These are phyloP conservation scores for Gracilaria vermiculophylla DNA, from an alignment of 23 red algal species.

Conservation along the genomic window DNA sequence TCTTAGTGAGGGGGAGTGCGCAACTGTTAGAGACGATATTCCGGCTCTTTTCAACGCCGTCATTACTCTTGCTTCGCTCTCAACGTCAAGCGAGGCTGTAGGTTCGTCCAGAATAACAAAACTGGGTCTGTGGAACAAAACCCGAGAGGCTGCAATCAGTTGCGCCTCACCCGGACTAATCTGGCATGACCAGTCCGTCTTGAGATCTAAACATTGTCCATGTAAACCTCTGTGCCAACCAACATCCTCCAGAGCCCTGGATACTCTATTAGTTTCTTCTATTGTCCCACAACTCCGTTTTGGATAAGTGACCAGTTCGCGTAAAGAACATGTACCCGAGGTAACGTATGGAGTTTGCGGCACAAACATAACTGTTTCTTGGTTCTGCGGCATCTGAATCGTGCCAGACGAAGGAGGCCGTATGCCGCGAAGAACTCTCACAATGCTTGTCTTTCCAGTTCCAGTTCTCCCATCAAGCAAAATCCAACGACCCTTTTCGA, in stretches of 20 bases:
- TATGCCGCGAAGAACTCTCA: slow-evolving; percentile 49
- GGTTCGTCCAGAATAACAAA: slow-evolving; percentile 71
- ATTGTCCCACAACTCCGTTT: not conserved
- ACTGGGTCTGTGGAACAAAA: slow-evolving; percentile 42
- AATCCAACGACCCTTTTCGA: slow-evolving; percentile 50
- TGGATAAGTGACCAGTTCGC: slow-evolving; percentile 40
- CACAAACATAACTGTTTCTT: slow-evolving; percentile 11
- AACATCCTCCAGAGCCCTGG: slow-evolving; percentile 16
- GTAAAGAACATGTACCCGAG: slow-evolving; percentile 10
- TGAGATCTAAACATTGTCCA: not conserved
- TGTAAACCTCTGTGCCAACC: slow-evolving; percentile 36
- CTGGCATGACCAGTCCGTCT: slow-evolving; percentile 36
- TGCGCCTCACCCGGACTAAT: slow-evolving; percentile 68
- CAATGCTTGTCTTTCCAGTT: slow-evolving; percentile 55
- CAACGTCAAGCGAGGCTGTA: slow-evolving; percentile 55
- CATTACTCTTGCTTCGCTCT: slow-evolving; percentile 33
- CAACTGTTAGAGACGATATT: slow-evolving; percentile 51
- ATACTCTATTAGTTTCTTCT: slow-evolving; percentile 35
- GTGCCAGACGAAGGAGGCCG: slow-evolving; percentile 35
- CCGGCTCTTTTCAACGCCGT: slow-evolving; percentile 15
- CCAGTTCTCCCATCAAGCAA: slow-evolving; percentile 56
- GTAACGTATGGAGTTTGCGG: slow-evolving; percentile 51
- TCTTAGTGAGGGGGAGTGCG: slow-evolving; percentile 33
- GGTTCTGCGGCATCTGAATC: slow-evolving; percentile 21
- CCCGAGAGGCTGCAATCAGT: slow-evolving; percentile 45